phyloP scores from a whole-genome alignment of 108 stramenopile genomes.

The Epipyxis sp. region DNA sequence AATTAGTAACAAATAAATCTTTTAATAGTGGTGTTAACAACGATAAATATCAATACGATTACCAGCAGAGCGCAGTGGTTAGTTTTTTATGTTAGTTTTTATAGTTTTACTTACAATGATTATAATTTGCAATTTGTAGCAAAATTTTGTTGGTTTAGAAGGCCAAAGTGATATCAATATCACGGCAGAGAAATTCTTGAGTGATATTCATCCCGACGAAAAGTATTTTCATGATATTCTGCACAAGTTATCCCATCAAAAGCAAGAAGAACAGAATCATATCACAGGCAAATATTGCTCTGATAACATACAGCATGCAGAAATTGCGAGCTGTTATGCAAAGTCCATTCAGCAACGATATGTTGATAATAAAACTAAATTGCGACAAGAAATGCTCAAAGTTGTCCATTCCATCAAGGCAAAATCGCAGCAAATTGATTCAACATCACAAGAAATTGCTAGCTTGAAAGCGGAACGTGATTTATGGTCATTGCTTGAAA shows the following conservation, averaged over 20 bases:
- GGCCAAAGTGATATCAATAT: no score
- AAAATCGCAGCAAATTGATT: not conserved
- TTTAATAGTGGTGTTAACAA: not conserved
- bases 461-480: not conserved
- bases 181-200: no score
- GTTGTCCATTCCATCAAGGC: not conserved
- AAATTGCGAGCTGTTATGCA: not conserved
- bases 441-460: not conserved
- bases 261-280: no score
- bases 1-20: not conserved
- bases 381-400: not conserved
- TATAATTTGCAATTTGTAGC: not conserved
- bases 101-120: not conserved
- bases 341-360: not conserved
- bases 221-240: no score
- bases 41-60: no score
- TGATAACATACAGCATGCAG: not conserved
- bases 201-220: no score
- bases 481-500: not conserved
- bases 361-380: not conserved
- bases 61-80: not conserved
- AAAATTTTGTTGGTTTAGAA: not conserved
- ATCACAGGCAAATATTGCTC: not conserved
- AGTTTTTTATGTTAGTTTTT: not conserved
- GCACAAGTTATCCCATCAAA: no score